phyloP scores from a whole-genome alignment of 202 grass and related monocot species.

The Hordeum pubiflorum region DNA sequence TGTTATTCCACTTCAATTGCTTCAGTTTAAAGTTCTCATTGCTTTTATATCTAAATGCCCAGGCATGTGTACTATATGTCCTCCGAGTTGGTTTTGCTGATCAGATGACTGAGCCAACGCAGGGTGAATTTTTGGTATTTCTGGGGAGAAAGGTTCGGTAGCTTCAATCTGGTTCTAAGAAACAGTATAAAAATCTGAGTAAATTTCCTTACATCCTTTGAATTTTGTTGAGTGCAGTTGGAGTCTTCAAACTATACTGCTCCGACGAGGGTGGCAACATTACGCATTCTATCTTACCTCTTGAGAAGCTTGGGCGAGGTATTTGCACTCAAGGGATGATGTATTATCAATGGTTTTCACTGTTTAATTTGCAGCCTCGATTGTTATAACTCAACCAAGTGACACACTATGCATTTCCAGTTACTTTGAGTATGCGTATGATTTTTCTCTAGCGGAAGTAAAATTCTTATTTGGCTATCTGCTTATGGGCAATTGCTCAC shows the following conservation, averaged over 20 bases:
- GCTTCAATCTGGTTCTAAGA: slow-evolving; percentile 20
- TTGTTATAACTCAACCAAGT: background rate
- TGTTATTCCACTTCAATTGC: slow-evolving; percentile 1
- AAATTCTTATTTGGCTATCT: background rate
- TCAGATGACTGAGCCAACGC: slow-evolving; percentile 80
- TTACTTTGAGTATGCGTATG: background rate
- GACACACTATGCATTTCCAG: slow-evolving; percentile 11
- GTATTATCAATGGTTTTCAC: background rate
- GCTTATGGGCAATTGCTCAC: background rate
- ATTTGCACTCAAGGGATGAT: slow-evolving; percentile 17
- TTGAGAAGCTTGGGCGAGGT: slow-evolving; percentile 89
- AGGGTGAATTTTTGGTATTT: slow-evolving; percentile 81
- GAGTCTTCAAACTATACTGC: slow-evolving; percentile 77
- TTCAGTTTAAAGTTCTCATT: slow-evolving; percentile 25
- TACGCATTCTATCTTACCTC: slow-evolving; percentile 88
- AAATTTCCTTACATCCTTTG: slow-evolving; percentile 22
- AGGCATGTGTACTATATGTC: slow-evolving; percentile 95
- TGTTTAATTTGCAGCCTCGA: background rate
- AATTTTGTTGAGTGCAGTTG: slow-evolving; percentile 44
- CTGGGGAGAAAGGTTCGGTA: slow-evolving; percentile 77
- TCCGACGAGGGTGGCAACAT: slow-evolving; percentile 58
- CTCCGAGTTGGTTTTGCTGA: slow-evolving; percentile 84
- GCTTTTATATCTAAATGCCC: slow-evolving; percentile 27
- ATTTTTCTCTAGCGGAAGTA: slow-evolving; percentile 11
- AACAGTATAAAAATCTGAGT: slow-evolving; percentile 13